Evolutionary conservation across 371 early-diverging fungal genomes (phyloP).

Genomic region (Apophysomyces sp.): DNA sequence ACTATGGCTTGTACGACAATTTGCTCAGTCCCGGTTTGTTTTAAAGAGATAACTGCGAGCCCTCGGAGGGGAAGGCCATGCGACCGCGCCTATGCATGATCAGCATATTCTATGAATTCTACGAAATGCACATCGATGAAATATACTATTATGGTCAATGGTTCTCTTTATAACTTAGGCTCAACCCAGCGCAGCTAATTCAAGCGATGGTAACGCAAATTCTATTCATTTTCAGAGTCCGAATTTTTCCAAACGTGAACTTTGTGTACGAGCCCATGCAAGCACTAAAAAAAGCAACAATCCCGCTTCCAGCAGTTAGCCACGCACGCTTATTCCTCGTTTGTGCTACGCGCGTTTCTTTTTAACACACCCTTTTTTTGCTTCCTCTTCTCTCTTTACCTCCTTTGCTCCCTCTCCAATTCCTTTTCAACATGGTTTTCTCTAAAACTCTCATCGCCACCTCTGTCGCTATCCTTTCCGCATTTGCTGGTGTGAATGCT

Average conservation of each 20-base stretch:
- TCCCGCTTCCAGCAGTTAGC: neutral
- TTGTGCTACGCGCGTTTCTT: conserved; percentile 1
- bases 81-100: too few relatives aligned
- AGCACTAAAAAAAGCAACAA: neutral
- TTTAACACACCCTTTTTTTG: neutral
- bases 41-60: too few relatives aligned
- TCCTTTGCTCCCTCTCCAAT: conserved; percentile 1
- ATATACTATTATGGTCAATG: neutral
- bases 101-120: too few relatives aligned
- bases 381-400: neutral
- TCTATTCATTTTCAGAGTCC: neutral
- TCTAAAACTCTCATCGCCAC: neutral
- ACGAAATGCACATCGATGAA: neutral
- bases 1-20: neutral
- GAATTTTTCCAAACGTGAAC: neutral
- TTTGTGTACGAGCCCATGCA: neutral
- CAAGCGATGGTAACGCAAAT: neutral
- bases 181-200: neutral
- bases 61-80: too few relatives aligned
- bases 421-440: neutral
- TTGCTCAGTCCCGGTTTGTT: too few relatives aligned
- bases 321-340: neutral
- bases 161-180: neutral
- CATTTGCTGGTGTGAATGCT: conserved; percentile 13
- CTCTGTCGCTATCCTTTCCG: conserved; percentile 2